Evolutionary conservation across 192 early-diverging fungal genomes (phyloP), one percentile per base, ranked within the genome.

Genomic region (Coemansia sp.): DNA sequence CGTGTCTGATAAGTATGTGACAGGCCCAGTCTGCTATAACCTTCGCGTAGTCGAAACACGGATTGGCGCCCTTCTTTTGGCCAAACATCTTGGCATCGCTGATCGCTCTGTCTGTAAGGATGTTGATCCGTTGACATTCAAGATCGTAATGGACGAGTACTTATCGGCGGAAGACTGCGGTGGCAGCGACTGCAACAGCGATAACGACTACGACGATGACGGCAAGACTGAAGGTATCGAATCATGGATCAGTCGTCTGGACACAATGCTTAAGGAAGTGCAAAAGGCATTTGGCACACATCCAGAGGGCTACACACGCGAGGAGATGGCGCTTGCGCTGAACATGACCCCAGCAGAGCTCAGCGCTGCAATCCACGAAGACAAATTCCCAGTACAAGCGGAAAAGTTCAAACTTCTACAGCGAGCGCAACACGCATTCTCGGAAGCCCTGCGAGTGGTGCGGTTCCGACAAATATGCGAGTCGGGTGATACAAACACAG

Each of bases 1-100:
- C 0, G 86, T 85, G 0, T 84, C 91, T 9, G 91, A 98, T 66
- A 98, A 98, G 73, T 85, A 87, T 32, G 86, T 89, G 4, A 94
- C 93, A 7, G 94, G 90, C 2, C 92, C 94, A 6, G 87, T 82
- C 5, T 86, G 92, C 73, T 98, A 98, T 76, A 98, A 98, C 74
- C 74, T 96, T 16, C 88, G 95, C 27, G 95, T 96, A 0, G 90
- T 96, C 19, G 95, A 98, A 65, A 94, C 91, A 9, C 88, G 92
- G 19, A 67, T 95, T 3, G 93, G 87, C 10, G 89, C 91, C 3
- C 73, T 87, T 14, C 74, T 91, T 31, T 63, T 92, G 41, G 82
- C 85, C 34, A 69, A 73, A 24, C 69, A 71, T 10, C 66, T 90
- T 7, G 85, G 84, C 60, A 51, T 72, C 62, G 47, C 62, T 62